A percentile compares a stretch with the other conserved stretches of the same genome.
phyloP scores from a whole-genome alignment of 2,329 filamentous ascomycete genomes.

The Botrytis tulipae region DNA sequence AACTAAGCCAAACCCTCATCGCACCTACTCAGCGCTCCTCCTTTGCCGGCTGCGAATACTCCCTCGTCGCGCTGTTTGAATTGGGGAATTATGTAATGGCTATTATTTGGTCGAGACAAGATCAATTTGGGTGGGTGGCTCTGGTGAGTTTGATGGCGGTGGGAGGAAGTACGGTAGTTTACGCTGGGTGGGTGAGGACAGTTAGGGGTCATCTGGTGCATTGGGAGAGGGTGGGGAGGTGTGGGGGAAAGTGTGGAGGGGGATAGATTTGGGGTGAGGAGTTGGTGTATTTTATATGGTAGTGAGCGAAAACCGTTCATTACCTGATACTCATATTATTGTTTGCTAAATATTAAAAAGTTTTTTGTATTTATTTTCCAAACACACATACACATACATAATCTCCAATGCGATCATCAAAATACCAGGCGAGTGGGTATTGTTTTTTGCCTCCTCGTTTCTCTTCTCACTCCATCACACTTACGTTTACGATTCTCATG shows the following conservation, averaged over 20 bases:
- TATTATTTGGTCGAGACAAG: slow-evolving; percentile 40
- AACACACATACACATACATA: background rate
- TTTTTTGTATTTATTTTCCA: background rate
- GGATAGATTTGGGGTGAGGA: background rate
- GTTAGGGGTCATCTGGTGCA: slow-evolving; percentile 44
- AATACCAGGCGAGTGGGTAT: background rate
- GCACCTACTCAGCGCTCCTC: slow-evolving; percentile 40
- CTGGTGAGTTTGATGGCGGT: slow-evolving; percentile 41
- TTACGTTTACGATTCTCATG: background rate
- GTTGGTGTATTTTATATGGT: background rate
- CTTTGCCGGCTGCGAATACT: slow-evolving; percentile 45
- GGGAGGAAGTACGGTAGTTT: slow-evolving; percentile 37
- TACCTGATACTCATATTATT: background rate
- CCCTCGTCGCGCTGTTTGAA: slow-evolving; percentile 43
- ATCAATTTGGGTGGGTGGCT: slow-evolving; percentile 44
- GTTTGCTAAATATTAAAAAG: background rate
- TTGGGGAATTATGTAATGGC: slow-evolving; percentile 41
- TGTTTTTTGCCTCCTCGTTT: background rate
- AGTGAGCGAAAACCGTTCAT: background rate
- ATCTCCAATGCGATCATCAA: background rate
- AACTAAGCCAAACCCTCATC: slow-evolving; percentile 45
- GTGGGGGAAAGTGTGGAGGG: slow-evolving; percentile 23
- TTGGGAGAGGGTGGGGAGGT: slow-evolving; percentile 39
- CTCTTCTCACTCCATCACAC: background rate
- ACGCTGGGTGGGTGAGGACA: slow-evolving; percentile 42